Percentiles rank a stretch among this genome's conserved stretches.
Conservation (phyloP, 768 basidiomycete species). For the Boletus vinaceobasis region DNA sequence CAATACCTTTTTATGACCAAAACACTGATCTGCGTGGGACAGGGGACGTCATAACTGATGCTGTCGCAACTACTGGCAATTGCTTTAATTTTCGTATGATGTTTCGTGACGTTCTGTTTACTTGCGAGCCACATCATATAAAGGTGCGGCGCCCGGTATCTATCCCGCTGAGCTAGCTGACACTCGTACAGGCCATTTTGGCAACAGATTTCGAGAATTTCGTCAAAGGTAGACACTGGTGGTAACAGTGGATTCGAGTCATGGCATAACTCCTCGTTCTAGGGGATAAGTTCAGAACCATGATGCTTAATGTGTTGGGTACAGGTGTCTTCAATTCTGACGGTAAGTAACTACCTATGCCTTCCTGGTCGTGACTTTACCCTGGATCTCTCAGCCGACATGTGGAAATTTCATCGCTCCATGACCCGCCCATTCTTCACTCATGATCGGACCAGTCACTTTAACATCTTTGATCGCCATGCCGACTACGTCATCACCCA, state of each 20-base stretch:
- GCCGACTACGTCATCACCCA: slow-evolving; percentile 41
- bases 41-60: slow-evolving; percentile 44
- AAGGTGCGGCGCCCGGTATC: slow-evolving; percentile 29
- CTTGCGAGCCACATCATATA: slow-evolving; percentile 51
- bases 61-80: slow-evolving; percentile 37
- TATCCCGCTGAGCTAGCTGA: not conserved
- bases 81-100: slow-evolving; percentile 45
- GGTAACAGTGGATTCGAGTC: not conserved
- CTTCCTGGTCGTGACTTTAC: not conserved
- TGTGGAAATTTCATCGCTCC: slow-evolving; percentile 64
- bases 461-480: slow-evolving; percentile 58
- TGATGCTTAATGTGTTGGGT: slow-evolving; percentile 51
- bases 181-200: slow-evolving; percentile 36
- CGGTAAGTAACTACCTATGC: slow-evolving; percentile 33
- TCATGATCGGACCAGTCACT: slow-evolving; percentile 57
- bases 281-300: slow-evolving; percentile 37
- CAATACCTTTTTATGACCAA: not conserved
- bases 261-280: not conserved
- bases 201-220: slow-evolving; percentile 58
- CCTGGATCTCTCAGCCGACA: slow-evolving; percentile 34
- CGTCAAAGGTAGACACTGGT: slow-evolving; percentile 48
- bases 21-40: not conserved
- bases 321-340: slow-evolving; percentile 70
- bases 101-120: slow-evolving; percentile 46
- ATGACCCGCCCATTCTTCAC: slow-evolving; percentile 65